Evolutionary conservation across 345 rosid species (phyloP).

Genomic region (Sonneratia alba): DNA sequence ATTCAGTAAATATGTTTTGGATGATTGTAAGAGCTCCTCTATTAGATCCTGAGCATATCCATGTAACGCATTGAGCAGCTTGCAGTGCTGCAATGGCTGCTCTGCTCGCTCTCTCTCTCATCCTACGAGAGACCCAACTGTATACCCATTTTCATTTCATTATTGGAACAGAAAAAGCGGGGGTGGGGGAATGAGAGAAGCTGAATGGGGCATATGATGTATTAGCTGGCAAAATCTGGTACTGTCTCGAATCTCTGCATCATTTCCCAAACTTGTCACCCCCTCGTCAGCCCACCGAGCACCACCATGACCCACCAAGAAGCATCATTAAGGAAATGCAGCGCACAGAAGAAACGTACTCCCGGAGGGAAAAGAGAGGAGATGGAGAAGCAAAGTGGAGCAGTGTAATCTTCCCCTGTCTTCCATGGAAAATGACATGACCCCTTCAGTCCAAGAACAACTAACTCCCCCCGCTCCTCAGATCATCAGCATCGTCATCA

Average conservation of each 20-base stretch:
- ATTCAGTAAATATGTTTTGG: too few species aligned
- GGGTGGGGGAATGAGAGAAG: not conserved
- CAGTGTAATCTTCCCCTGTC: not conserved
- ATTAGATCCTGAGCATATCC: too few species aligned
- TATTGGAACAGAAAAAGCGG: not conserved
- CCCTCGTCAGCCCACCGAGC: not conserved
- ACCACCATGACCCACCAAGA: slow-evolving; percentile 1
- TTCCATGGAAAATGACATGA: not conserved
- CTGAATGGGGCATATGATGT: not conserved
- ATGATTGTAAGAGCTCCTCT: too few species aligned
- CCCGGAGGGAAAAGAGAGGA: not conserved
- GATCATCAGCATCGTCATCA: not conserved
- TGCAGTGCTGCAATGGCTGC: too few species aligned
- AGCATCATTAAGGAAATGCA: not conserved
- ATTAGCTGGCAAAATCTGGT: slow-evolving; percentile 8
- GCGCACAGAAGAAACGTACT: not conserved
- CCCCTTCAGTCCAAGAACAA: too few species aligned
- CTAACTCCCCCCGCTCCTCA: not conserved
- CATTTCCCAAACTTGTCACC: not conserved
- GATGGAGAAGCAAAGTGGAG: not conserved
- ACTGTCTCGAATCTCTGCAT: slow-evolving; percentile 8
- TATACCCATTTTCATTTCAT: not conserved
- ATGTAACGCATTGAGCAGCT: too few species aligned
- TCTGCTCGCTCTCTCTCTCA: too few species aligned
- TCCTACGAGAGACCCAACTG: too few species aligned